phyloP scores from a whole-genome alignment of 768 basidiomycete species.

The Lyophyllum shimeji region DNA sequence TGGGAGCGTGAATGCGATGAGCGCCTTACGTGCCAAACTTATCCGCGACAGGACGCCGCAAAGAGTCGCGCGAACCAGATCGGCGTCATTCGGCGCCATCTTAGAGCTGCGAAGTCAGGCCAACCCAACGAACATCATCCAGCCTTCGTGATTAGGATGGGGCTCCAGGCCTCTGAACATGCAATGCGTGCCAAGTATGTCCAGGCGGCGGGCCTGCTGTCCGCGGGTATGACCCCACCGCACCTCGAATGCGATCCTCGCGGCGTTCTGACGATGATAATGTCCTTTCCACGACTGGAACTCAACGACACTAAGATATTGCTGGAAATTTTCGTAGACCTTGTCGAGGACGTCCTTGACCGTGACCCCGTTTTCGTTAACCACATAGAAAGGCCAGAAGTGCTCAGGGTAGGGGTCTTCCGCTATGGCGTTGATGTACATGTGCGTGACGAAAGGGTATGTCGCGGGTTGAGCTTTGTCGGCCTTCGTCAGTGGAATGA shows the following conservation, averaged over 20 bases:
- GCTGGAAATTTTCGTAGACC: constrained; percentile 44
- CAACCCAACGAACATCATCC: constrained; percentile 34
- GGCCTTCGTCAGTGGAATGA: constrained; percentile 29
- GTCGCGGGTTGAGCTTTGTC: constrained; percentile 64
- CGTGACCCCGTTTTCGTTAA: constrained; percentile 45
- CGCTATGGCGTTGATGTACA: constrained; percentile 54
- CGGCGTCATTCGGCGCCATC: too few species aligned
- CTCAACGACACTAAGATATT: constrained; percentile 34
- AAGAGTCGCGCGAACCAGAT: too few species aligned
- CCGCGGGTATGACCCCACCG: constrained; percentile 17
- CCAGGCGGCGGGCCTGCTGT: constrained; percentile 35
- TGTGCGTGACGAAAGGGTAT: constrained; percentile 54
- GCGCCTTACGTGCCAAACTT: too few species aligned
- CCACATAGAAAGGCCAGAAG: constrained; percentile 56
- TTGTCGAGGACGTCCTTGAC: constrained; percentile 50
- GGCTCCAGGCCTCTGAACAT: constrained; percentile 57
- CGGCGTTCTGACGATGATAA: constrained; percentile 27
- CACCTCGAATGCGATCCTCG: constrained; percentile 27
- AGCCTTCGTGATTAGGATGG: constrained; percentile 45
- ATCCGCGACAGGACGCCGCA: too few species aligned
- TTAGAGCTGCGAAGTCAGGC: background rate
- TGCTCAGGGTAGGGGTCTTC: constrained; percentile 48
- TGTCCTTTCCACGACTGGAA: constrained; percentile 30
- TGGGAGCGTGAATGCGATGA: too few species aligned
- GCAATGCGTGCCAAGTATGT: constrained; percentile 47